A percentile compares a stretch with the other conserved stretches of the same genome.
phyloP scores from a whole-genome alignment of 305 asterid genomes.

The Galium porrigens region DNA sequence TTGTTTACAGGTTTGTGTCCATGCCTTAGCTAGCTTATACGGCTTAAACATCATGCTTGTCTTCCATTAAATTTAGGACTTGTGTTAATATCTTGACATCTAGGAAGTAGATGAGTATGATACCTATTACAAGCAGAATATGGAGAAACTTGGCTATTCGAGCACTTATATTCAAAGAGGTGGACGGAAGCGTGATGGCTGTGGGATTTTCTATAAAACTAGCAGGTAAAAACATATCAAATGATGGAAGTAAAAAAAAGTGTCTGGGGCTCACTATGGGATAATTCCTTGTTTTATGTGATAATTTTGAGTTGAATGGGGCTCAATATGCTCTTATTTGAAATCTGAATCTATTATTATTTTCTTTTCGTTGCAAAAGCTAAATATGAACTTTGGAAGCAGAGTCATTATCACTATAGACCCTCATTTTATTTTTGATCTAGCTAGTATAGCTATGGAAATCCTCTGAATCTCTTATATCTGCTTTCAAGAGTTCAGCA shows the following conservation, averaged over 20 bases:
- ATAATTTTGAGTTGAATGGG: neutral
- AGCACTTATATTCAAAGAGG: slow-evolving; percentile 62
- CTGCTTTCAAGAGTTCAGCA: neutral
- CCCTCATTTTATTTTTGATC: neutral
- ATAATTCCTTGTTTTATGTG: no score
- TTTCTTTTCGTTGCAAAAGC: neutral
- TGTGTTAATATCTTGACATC: slow-evolving; percentile 8
- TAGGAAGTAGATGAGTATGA: slow-evolving; percentile 89
- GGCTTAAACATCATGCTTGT: neutral
- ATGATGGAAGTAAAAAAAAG: neutral
- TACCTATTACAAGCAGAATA: slow-evolving; percentile 56
- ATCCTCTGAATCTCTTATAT: neutral
- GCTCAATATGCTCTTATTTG: neutral
- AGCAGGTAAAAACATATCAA: slow-evolving; percentile 30
- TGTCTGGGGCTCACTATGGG: neutral
- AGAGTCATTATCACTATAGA: neutral
- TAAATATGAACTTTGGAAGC: neutral
- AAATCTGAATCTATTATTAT: neutral
- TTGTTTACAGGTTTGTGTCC: slow-evolving; percentile 58
- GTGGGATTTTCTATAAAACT: slow-evolving; percentile 66
- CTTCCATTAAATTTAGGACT: slow-evolving; percentile 6
- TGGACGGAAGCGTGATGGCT: slow-evolving; percentile 83
- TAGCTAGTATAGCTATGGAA: neutral
- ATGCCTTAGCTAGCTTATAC: neutral
- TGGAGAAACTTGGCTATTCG: slow-evolving; percentile 68